These are phyloP conservation scores for Garcia nutans DNA, from an alignment of 345 rosid genomes.

Conservation along the genomic window DNA sequence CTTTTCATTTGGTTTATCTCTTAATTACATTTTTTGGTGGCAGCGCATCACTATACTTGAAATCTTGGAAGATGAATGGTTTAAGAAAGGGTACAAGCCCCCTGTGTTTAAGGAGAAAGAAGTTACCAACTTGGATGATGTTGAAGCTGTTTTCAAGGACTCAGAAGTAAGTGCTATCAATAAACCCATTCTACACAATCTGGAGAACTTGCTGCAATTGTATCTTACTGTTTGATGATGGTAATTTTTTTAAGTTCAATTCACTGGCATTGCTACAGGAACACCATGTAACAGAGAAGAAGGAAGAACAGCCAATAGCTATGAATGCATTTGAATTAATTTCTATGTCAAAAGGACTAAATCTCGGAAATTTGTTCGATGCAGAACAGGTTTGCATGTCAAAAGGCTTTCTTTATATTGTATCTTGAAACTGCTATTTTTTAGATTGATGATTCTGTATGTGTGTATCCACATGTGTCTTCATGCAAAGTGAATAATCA, in stretches of 20 bases:
- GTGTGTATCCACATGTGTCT: not conserved
- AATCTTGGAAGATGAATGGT: constrained; percentile 86
- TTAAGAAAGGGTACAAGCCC: constrained; percentile 76
- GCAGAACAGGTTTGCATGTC: constrained; percentile 64
- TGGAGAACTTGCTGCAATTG: constrained; percentile 8
- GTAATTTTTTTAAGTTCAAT: constrained; percentile 10
- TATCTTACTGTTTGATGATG: not conserved
- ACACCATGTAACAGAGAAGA: constrained; percentile 81
- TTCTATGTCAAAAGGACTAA: constrained; percentile 85
- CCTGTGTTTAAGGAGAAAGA: constrained; percentile 80
- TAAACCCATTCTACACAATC: constrained; percentile 2
- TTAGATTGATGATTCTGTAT: not conserved
- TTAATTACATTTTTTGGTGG: constrained; percentile 12
- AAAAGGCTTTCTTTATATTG: constrained; percentile 2
- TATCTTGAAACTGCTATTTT: not conserved
- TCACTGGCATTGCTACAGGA: constrained; percentile 46
- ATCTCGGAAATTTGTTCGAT: constrained; percentile 80
- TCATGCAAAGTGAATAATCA: not conserved
- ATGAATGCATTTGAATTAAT: constrained; percentile 96
- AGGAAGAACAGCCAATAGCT: constrained; percentile 73
- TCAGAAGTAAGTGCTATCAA: constrained; percentile 53
- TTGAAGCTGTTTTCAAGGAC: constrained; percentile 93
- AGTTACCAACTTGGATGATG: constrained; percentile 69
- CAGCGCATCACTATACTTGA: constrained; percentile 89
- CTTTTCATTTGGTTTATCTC: constrained; percentile 5